Percentiles rank a stretch among this genome's conserved stretches.
These are phyloP conservation scores for Podaxis sp. DNA, from an alignment of 768 basidiomycete genomes.

Conservation along the genomic window DNA sequence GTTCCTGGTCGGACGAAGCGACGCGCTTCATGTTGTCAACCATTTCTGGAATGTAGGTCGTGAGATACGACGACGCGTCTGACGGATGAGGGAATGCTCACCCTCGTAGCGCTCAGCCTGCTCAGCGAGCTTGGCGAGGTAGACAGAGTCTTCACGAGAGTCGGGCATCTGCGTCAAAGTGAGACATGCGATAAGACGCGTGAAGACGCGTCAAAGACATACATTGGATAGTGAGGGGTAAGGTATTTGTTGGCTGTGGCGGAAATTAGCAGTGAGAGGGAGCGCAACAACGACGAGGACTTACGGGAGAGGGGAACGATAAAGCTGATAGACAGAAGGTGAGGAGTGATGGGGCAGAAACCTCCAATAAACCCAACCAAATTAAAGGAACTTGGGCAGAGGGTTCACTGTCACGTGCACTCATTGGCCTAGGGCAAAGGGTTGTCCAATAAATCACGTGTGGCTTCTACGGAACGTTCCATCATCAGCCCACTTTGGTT, in stretches of 20 bases:
- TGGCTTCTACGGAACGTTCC: slow-evolving; percentile 21
- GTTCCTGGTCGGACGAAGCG: slow-evolving; percentile 95
- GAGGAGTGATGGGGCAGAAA: slow-evolving; percentile 46
- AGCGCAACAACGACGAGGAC: slow-evolving; percentile 32
- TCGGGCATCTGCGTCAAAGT: slow-evolving; percentile 63
- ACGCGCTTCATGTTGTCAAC: slow-evolving; percentile 99
- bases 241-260: slow-evolving; percentile 18
- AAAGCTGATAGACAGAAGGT: slow-evolving; percentile 36
- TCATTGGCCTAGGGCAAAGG: slow-evolving; percentile 41
- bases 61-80: slow-evolving; percentile 16
- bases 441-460: slow-evolving; percentile 32
- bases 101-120: slow-evolving; percentile 99
- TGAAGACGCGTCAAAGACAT: slow-evolving; percentile 38
- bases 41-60: slow-evolving; percentile 63
- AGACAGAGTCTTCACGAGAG: slow-evolving; percentile 94
- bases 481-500: background rate
- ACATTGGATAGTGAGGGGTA: slow-evolving; percentile 35
- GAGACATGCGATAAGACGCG: slow-evolving; percentile 33
- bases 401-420: slow-evolving; percentile 52
- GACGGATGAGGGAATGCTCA: slow-evolving; percentile 28
- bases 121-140: slow-evolving; percentile 99
- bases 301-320: slow-evolving; percentile 41
- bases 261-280: slow-evolving; percentile 21
- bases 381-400: slow-evolving; percentile 72
- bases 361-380: slow-evolving; percentile 51